Evolutionary conservation across 371 early-diverging fungal species (phyloP), one percentile per base, ranked within the genome.

Genomic region (Nosema granulosis): DNA sequence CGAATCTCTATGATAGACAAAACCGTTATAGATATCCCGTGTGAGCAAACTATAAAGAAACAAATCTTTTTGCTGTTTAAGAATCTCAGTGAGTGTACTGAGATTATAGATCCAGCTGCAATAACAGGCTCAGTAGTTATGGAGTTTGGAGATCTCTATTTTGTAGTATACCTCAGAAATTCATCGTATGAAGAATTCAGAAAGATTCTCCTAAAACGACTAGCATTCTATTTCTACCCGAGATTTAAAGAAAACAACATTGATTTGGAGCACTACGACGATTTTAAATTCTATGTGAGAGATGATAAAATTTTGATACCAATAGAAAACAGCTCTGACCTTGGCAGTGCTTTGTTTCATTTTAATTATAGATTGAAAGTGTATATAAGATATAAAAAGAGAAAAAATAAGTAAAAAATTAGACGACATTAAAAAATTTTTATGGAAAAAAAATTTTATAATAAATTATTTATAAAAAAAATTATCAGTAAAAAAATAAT

Each of bases 51-150:
- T 13, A 35, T 67, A n/a, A 74, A 67, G 43, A 38, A 43, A 20
- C 29, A 67, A 57, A 58, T 74, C 11, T 74, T 74, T 58, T 29
- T 20, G n/a, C 58, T 74, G 4, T 74, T 74, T 67, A 74, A 67
- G 43, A 31, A 38, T 67, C 26, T 66, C n/a, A 66, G 32, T n/a
- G 66, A 66, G n/a, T 35, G 37, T 49, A 6, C 66, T n/a, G 58
- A 43, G 18, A 32, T 52, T 28, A 18, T 74, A 18, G 67, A 58
- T 66, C n/a, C 34, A 16, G 58, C 16, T 26, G 51, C 63, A n/a
- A 58, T 74, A 52, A 56, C 67, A n/a, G 75, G 75, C 0, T 37
- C 67, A 20, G 75, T 56, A 51, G 31, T 74, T 38, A 20, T 74
- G 31, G 31, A 74, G 29, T 74, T 74, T 57, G 75, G 67, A 18